Conservation (phyloP, 2,329 filamentous ascomycete genomes). For the Podosphaera xanthii region DNA sequence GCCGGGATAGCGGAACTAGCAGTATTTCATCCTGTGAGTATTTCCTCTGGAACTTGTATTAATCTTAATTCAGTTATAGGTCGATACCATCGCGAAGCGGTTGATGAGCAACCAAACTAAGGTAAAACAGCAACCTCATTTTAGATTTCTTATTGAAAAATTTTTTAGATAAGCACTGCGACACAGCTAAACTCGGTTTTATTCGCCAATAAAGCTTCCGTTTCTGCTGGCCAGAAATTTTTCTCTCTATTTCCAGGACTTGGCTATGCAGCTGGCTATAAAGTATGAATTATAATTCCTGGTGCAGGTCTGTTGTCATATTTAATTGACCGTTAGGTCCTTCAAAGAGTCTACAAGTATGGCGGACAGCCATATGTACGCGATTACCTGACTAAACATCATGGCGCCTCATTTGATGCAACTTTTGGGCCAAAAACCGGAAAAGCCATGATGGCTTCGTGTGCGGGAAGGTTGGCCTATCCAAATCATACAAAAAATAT, state of each 20-base stretch:
- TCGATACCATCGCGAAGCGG: slow-evolving; percentile 95
- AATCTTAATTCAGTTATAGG: slow-evolving; percentile 24
- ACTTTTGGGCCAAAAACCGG: slow-evolving; percentile 92
- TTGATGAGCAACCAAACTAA: slow-evolving; percentile 94
- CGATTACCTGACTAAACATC: slow-evolving; percentile 63
- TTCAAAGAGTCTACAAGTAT: slow-evolving; percentile 97
- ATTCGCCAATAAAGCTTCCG: slow-evolving; percentile 71
- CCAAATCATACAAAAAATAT: not conserved
- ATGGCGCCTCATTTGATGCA: slow-evolving; percentile 62
- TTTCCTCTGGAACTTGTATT: not conserved
- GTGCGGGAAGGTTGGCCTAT: slow-evolving; percentile 52
- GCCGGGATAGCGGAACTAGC: slow-evolving; percentile 84
- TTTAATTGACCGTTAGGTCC: slow-evolving; percentile 27
- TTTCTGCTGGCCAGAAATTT: slow-evolving; percentile 53
- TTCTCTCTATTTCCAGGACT: slow-evolving; percentile 90
- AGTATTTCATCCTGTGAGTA: slow-evolving; percentile 67
- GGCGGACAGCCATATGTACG: slow-evolving; percentile 88
- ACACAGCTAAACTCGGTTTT: slow-evolving; percentile 69
- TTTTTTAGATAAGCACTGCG: slow-evolving; percentile 27
- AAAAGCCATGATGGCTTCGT: slow-evolving; percentile 95
- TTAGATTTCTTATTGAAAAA: slow-evolving; percentile 4
- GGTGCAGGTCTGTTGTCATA: not conserved
- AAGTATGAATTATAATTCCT: slow-evolving; percentile 27
- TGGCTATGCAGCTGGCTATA: slow-evolving; percentile 94
- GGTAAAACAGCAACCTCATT: slow-evolving; percentile 19